A percentile compares a stretch with the other conserved stretches of the same genome.
Conservation (phyloP, 768 basidiomycete genomes). For the Lactarius akahatsu region DNA sequence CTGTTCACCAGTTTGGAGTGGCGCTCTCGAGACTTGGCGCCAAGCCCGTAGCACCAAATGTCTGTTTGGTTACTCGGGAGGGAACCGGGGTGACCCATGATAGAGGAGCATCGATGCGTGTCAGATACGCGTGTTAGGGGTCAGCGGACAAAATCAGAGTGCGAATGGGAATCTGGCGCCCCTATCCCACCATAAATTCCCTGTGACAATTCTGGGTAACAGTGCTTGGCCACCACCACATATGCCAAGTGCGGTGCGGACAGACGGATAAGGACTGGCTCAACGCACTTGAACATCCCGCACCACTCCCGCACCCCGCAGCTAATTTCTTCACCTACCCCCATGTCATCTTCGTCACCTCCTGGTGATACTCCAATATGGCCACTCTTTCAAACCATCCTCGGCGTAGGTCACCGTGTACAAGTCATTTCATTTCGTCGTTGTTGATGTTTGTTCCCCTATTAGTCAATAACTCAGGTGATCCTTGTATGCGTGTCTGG, state of each 20-base stretch:
- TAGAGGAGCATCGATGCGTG: constrained; percentile 1
- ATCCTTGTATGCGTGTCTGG: constrained; percentile 84
- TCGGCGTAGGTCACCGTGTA: constrained; percentile 44
- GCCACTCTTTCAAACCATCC: constrained; percentile 55
- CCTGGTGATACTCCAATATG: constrained; percentile 37
- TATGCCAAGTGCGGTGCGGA: neutral
- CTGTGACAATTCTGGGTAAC: neutral
- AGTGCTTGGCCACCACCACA: too few species aligned
- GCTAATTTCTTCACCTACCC: neutral
- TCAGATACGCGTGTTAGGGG: neutral
- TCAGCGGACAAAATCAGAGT: neutral
- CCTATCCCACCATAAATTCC: neutral
- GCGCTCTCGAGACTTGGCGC: neutral
- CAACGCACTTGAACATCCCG: too few species aligned
- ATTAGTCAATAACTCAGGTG: constrained; percentile 84
- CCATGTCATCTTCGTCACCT: constrained; percentile 18
- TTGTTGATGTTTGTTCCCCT: neutral
- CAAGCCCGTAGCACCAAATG: neutral
- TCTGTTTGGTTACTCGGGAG: constrained; percentile 33
- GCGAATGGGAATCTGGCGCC: neutral
- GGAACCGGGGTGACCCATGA: constrained; percentile 44
- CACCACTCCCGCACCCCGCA: neutral
- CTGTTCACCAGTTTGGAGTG: constrained; percentile 30
- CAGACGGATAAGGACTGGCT: neutral
- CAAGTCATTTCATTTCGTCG: neutral